Percentiles rank a stretch among this genome's conserved stretches.
These are phyloP conservation scores for Plectosphaerella sp. DNA, from an alignment of 2,329 filamentous ascomycete genomes.

Conservation along the genomic window DNA sequence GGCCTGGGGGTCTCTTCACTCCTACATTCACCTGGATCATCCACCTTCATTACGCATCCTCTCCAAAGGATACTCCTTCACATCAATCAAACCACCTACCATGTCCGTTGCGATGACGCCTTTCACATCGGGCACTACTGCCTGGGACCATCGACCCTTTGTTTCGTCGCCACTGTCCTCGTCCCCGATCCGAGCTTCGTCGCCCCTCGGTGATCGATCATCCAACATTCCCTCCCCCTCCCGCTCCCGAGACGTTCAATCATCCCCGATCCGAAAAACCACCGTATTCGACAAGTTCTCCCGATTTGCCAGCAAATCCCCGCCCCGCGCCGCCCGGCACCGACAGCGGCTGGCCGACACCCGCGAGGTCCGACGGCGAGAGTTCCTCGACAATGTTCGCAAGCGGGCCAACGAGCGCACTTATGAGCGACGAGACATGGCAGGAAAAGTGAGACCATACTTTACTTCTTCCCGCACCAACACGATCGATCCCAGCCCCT, in stretches of 20 bases:
- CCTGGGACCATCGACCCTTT: conserved; percentile 40
- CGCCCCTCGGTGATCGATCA: conserved; percentile 36
- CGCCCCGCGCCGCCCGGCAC: background rate
- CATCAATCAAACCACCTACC: conserved; percentile 1
- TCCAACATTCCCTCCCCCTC: conserved; percentile 22
- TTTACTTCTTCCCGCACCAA: background rate
- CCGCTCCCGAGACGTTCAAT: conserved; percentile 35
- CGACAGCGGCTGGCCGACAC: conserved; percentile 28
- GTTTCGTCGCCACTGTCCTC: conserved; percentile 55
- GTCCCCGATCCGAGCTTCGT: conserved; percentile 50
- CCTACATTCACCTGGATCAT: background rate
- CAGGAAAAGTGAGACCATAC: conserved; percentile 45
- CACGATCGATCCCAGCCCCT: background rate
- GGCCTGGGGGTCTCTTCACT: background rate
- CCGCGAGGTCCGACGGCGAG: conserved; percentile 58
- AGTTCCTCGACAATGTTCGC: conserved; percentile 66
- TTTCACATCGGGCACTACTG: conserved; percentile 32
- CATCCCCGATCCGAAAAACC: conserved; percentile 34
- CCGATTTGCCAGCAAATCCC: background rate
- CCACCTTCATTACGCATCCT: background rate
- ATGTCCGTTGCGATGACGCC: conserved; percentile 37
- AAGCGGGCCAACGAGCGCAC: conserved; percentile 54
- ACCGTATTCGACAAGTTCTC: background rate
- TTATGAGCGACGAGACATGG: conserved; percentile 58
- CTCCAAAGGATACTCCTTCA: background rate